Base-by-base conservation (phyloP, 345 rosid genomes). In the Euphorbia peplus region DNA sequence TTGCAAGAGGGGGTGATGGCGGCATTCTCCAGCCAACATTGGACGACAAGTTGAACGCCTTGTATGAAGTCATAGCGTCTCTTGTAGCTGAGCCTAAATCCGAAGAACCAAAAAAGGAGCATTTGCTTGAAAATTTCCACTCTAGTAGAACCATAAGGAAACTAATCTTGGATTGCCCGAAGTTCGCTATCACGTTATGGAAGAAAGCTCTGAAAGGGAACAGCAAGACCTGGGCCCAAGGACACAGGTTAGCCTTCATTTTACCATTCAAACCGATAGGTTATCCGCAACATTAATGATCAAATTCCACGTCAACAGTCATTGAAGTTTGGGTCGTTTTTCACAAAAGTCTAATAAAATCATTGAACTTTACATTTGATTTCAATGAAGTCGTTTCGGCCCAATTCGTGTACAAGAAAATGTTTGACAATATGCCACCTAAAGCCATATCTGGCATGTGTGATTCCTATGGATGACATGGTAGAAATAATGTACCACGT, bases 71-170 rank as follows among this genome's bases (percentile, higher is more conserved):
- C 51, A 82, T 93, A 71, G 81, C 90, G 52, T 72, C 88, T 64
- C 89, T 89, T 60, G 91, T 81, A 2, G 86, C 92, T 71, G 70
- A 75, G 60, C 70, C 89, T 3, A 85, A 91, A 81, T 79, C 85
- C 11, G 76, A 89, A 72, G 86, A 79, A 73, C 60, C 85, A 1
- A 73, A 77, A 32, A 68, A 73, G 68, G 89, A 87, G 65, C 97
- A 93, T 66, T 76, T 87, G 74, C 85, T 91, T 21, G 95, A 89
- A 77, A 83, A 86, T 79, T 89, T 89, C 76, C 95, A 93, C 72
- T 88, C 96, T 28, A 89, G 88, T 73, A 84, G 96, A 55, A 84
- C 87, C 39, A 83, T 91, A 75, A 85, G 96, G 79, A 91, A 89
- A 78, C 83, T 89, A 59, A 70, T 91, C 65, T 58, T 93, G 69